Evolutionary conservation across 1,284 basidiomycete genomes (phyloP), one percentile per base, ranked within the genome.

Genomic region (Malassezia equina): DNA sequence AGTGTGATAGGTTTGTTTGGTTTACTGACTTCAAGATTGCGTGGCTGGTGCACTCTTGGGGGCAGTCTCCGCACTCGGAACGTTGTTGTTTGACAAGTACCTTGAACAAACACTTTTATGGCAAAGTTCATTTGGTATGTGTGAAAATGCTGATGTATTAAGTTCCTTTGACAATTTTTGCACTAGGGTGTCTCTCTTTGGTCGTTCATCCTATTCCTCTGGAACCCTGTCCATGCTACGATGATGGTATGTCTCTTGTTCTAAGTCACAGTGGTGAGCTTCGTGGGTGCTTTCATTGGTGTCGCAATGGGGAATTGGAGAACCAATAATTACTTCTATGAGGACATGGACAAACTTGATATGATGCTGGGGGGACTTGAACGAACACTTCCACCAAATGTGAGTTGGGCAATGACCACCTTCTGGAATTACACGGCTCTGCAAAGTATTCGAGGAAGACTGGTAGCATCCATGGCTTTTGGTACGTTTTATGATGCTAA

Each of bases 221-320:
- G 1, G 90, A 95, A 58, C 89, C 94, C 69, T 96, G 93, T 68
- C 94, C 93, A 0, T 96, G 93, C 76, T 98, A 95, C 75, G 93
- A 96, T 75, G 93, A 98, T 68, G 59, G 59, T 55, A 44, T 17
- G 52, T 31, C 12, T 21, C 12, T 9, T 19, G 21, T 3, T 17
- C 47, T 34, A 15, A 31, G 8, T 55, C 3, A 44, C 15, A 55
- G 52, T 49, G 17, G 55, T 57, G 7, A 34, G 50, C 9, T 57
- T 57, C 27, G 25, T 57, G 7, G 55, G 55, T 32, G 21, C 55
- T 17, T 52, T 45, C 29, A 31, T 41, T 12, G 55, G 55, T 19
- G 55, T 57, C 17, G 25, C 29, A 7, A 19, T 57, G 7, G 55
- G 55, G 4, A 42, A 57, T n/a, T 57, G 55, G 55, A 24, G 49